phyloP scores from a whole-genome alignment of 495 filamentous ascomycete genomes.

The Aspergillus funiculosus region DNA sequence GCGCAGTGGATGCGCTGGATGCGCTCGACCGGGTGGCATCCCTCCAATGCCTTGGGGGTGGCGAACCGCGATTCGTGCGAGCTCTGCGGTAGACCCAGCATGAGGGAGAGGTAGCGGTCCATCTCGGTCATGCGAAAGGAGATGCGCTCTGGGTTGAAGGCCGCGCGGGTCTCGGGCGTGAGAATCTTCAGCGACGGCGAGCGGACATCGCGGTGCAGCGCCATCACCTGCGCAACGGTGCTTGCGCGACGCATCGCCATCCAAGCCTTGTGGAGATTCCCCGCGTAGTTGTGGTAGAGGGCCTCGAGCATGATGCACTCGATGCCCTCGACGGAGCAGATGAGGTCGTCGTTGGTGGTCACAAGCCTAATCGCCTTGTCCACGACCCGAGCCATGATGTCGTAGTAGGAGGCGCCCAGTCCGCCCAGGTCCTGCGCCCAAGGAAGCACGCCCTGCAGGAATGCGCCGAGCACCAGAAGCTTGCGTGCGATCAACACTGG shows the following conservation, averaged over 20 bases:
- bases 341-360: slow-evolving; percentile 41
- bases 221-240: slow-evolving; percentile 9
- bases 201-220: background rate
- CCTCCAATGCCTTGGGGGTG: slow-evolving; percentile 10
- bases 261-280: slow-evolving; percentile 43
- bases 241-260: slow-evolving; percentile 36
- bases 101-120: slow-evolving; percentile 44
- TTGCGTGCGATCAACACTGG: slow-evolving; percentile 42
- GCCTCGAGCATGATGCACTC: slow-evolving; percentile 47
- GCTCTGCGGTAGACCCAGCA: slow-evolving; percentile 44
- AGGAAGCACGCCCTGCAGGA: slow-evolving; percentile 36
- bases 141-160: slow-evolving; percentile 18
- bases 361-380: slow-evolving; percentile 38
- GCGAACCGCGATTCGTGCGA: slow-evolving; percentile 28
- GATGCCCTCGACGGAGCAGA: slow-evolving; percentile 41
- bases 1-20: slow-evolving; percentile 25
- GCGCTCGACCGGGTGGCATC: slow-evolving; percentile 16
- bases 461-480: slow-evolving; percentile 39
- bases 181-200: slow-evolving; percentile 12
- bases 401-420: slow-evolving; percentile 6
- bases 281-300: slow-evolving; percentile 40
- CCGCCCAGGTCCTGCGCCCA: slow-evolving; percentile 5
- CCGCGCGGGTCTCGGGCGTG: slow-evolving; percentile 12
- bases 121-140: slow-evolving; percentile 26
- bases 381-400: slow-evolving; percentile 29